A percentile compares a stretch with the other conserved stretches of the same genome.
Conservation (phyloP, 208 protist genomes). For the Endotrypanum monterogeii region DNA sequence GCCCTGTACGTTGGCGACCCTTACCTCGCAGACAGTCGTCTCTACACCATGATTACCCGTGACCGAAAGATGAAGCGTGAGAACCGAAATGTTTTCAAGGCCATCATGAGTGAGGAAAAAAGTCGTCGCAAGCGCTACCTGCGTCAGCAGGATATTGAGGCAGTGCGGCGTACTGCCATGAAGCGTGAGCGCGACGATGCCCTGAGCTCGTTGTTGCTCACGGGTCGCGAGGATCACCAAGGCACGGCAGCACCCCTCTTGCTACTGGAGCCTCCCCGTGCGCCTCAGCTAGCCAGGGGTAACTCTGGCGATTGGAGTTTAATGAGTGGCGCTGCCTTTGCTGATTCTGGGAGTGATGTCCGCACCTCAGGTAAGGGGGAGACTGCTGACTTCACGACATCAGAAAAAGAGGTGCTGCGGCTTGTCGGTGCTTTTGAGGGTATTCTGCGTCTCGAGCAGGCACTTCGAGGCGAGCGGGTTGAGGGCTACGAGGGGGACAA, state of each 20-base stretch:
- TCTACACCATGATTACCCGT: conserved; percentile 93
- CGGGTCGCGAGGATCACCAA: conserved; percentile 13
- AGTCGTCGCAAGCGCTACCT: conserved; percentile 69
- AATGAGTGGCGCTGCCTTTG: not conserved
- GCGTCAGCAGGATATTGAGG: conserved; percentile 69
- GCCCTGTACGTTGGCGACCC: conserved; percentile 81
- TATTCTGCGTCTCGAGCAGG: conserved; percentile 68
- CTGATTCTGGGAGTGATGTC: conserved; percentile 4
- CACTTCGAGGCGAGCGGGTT: conserved; percentile 10
- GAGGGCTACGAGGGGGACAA: conserved; percentile 17
- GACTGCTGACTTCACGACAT: conserved; percentile 8
- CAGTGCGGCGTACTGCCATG: conserved; percentile 79
- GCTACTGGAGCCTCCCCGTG: not conserved
- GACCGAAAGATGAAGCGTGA: conserved; percentile 79
- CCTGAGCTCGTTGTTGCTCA: conserved; percentile 55
- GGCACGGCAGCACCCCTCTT: conserved; percentile 9
- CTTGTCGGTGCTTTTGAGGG: conserved; percentile 84
- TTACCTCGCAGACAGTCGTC: conserved; percentile 80
- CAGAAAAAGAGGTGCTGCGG: conserved; percentile 55
- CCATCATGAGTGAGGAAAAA: conserved; percentile 85
- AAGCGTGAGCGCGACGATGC: conserved; percentile 87
- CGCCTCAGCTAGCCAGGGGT: not conserved
- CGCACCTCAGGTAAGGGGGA: not conserved
- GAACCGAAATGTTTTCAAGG: conserved; percentile 76
- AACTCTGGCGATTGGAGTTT: not conserved